Percentiles rank a stretch among this genome's conserved stretches.
These are phyloP conservation scores for Chrysosporium queenslandicum DNA, from an alignment of 2,329 filamentous ascomycete genomes.

Conservation along the genomic window DNA sequence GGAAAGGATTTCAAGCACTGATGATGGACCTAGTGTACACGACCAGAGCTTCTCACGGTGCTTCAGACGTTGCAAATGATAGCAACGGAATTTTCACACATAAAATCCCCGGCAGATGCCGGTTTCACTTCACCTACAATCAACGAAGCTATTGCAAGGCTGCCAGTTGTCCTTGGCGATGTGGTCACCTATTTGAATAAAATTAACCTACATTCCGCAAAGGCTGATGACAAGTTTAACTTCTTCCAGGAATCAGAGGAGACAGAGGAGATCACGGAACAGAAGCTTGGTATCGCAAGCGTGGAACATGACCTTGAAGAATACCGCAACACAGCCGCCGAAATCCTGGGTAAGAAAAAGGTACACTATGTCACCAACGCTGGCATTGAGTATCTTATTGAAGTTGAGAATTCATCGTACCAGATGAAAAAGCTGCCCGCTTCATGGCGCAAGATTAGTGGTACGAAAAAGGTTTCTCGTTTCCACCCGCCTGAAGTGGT, in stretches of 20 bases:
- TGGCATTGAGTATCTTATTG: slow-evolving; percentile 89
- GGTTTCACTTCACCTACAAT: slow-evolving; percentile 65
- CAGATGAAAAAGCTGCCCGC: slow-evolving; percentile 81
- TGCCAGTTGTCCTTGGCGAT: slow-evolving; percentile 65
- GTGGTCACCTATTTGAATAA: slow-evolving; percentile 68
- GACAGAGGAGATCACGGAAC: slow-evolving; percentile 76
- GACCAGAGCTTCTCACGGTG: slow-evolving; percentile 74
- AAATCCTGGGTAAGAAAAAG: slow-evolving; percentile 60
- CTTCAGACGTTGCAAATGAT: slow-evolving; percentile 79
- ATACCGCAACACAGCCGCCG: slow-evolving; percentile 61
- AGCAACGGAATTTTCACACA: slow-evolving; percentile 60
- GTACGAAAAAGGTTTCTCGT: slow-evolving; percentile 81
- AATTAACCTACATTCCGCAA: slow-evolving; percentile 75
- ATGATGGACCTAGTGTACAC: slow-evolving; percentile 51
- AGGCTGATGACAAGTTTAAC: slow-evolving; percentile 78
- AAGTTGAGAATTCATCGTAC: slow-evolving; percentile 62
- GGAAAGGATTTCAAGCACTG: background rate
- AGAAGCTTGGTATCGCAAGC: slow-evolving; percentile 82
- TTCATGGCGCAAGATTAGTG: slow-evolving; percentile 88
- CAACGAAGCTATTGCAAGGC: slow-evolving; percentile 57
- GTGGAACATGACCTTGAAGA: slow-evolving; percentile 81
- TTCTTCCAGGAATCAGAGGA: slow-evolving; percentile 87
- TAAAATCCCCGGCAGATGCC: slow-evolving; percentile 54
- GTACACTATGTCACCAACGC: slow-evolving; percentile 73
- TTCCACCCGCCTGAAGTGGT: slow-evolving; percentile 93